Evolutionary conservation across 345 rosid species (phyloP), one percentile per base, ranked within the genome.

Genomic region (Hypericum perforatum): DNA sequence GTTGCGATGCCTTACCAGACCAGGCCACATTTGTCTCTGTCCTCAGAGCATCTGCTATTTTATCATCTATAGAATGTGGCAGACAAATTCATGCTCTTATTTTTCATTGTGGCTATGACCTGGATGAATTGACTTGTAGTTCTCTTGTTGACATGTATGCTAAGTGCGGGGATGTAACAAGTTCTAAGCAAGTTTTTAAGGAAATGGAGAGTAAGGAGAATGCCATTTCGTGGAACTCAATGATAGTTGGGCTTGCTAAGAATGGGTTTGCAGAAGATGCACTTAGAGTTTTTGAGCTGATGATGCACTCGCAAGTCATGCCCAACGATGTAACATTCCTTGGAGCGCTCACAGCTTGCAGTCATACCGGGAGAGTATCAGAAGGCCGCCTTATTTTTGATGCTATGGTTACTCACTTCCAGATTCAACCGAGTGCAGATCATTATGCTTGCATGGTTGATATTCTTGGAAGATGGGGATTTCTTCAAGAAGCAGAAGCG

Each of bases 121-220:
- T 56, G 39, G 98, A 91, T 62, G 98, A 91, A 76, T 62, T 79
- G 61, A 81, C 84, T 8, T 57, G 84, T 57, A 77, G 89, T 65
- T 71, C 98, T 57, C 78, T 91, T 45, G 64, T 91, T 45, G 98
- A 87, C 76, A 91, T 91, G 98, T 87, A 91, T 72, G 89, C 98
- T 61, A 91, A 91, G 78, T 91, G 98, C 39, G 96, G 98, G 59
- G 89, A 82, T 54, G 73, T 84, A 61, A 65, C 61, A 66, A 76
- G 85, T 61, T 81, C 95, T 46, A 60, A 62, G 32, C 85, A 73
- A 63, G 77, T 78, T 68, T 91, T 87, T 45, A 16, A 64, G 36
- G 89, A 87, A 62, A 81, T 91, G 78, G 67, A 38, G 47, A 41
- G 54, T 44, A 82, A 57, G 76, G 62, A 69, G 54, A 71, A 57